Conservation (phyloP, 1,284 basidiomycete genomes). For the Porodaedalea pini region DNA sequence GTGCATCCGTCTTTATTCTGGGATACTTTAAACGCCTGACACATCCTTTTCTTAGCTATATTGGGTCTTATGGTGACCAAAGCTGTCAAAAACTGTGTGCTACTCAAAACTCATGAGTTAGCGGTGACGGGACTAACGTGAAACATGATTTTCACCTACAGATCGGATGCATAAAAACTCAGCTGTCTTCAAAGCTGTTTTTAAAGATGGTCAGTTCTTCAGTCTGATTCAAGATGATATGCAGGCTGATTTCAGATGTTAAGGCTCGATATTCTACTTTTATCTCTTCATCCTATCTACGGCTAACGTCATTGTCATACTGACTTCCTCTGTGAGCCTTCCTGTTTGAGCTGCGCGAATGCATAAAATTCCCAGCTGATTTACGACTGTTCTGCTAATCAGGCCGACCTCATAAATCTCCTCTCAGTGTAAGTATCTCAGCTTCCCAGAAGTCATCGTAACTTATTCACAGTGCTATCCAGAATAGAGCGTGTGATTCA, state of each 20-base stretch:
- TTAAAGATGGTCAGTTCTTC: conserved; percentile 4
- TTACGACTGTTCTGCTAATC: no score
- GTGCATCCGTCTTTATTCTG: neutral
- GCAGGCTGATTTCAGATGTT: neutral
- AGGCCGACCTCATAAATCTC: neutral
- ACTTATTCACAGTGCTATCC: neutral
- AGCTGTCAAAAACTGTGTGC: conserved; percentile 3
- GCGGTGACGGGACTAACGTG: neutral
- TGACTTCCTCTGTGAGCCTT: neutral
- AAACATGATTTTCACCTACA: neutral
- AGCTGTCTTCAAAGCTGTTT: neutral
- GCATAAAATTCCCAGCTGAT: no score
- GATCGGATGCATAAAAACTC: neutral
- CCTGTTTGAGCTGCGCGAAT: neutral
- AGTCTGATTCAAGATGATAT: neutral
- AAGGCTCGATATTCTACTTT: neutral
- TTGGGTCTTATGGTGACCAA: neutral
- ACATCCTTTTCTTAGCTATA: neutral
- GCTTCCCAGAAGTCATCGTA: neutral
- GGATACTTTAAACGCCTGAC: no score
- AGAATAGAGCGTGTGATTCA: conserved; percentile 12
- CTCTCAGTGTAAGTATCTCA: neutral
- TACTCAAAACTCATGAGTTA: neutral
- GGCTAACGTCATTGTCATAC: conserved; percentile 7
- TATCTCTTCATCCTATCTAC: conserved; percentile 5